Base-by-base conservation (phyloP, 2,329 filamentous ascomycete species). In the Neofusicoccum umdonicola region DNA sequence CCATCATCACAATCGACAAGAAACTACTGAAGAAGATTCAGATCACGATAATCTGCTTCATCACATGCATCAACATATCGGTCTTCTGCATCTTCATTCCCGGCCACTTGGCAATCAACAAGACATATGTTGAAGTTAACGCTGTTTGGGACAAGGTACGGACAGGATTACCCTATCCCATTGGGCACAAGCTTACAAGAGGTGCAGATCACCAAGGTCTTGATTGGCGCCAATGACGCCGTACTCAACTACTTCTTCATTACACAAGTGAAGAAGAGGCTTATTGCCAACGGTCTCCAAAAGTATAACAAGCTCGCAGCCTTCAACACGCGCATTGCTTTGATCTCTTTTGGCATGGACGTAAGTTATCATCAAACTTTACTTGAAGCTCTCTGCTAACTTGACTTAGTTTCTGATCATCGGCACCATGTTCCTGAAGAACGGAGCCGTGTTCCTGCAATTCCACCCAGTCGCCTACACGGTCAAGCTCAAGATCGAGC, bases 401-500 rank as follows among this genome's bases (percentile, higher is more conserved):
- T 17, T n/a, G 5, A 7, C 42, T 8, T 37, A 65, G 63, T 34
- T 61, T 45, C 52, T 65, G 34, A 65, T 65, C 17, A 60, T 65
- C 52, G 63, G 52, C 19, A 65, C 51, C 37, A 65, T 65, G 63
- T 61, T 48, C 17, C 52, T 65, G 6, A 44, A 22, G 11, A 65
- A 65, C 63, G 45, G 45, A 3, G 48, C 60, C 47, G 47, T 65
- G 4, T 62, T 74, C 68, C 73, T 78, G 51, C 76, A 78, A 67
- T 79, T 80, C 69, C 77, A 80, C 63, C 77, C 78, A 0, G 72
- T 80, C 12, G 75, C 74, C 9, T 80, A 80, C 69, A 77, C 78
- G 54, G 76, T 80, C 50, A 80, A 77, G 66, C 75, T 80, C 63
- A 79, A 81, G 68, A 80, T 80, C 63, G 79, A 81, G 70, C 77